A percentile compares a stretch with the other conserved stretches of the same genome.
These are phyloP conservation scores for Paramecium biaurelia DNA, from an alignment of 73 alveolate species.

Conservation along the genomic window DNA sequence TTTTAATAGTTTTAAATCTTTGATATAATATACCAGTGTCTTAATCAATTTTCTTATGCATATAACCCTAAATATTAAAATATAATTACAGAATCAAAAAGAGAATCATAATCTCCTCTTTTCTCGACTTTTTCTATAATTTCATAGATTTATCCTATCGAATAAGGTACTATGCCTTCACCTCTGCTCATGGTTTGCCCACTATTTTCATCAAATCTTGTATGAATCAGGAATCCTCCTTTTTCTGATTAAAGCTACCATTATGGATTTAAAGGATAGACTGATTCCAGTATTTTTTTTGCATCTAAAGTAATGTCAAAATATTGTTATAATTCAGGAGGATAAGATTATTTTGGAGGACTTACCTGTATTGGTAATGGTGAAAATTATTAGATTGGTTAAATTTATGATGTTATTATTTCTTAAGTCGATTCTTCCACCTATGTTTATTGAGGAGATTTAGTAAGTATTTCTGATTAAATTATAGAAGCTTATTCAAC, in stretches of 20 bases:
- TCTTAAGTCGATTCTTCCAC: not conserved
- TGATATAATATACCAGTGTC: constrained; percentile 23
- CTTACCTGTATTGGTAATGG: not conserved
- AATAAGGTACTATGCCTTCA: constrained; percentile 35
- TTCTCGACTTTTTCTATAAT: constrained; percentile 30
- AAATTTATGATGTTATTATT: not conserved
- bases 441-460: not conserved
- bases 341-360: not conserved
- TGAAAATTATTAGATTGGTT: not conserved
- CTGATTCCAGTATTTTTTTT: not conserved
- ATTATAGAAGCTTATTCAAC: not conserved
- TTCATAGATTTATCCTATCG: not conserved
- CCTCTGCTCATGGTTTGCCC: constrained; percentile 43
- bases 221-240: not conserved
- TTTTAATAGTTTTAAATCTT: constrained; percentile 43
- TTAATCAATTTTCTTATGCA: not conserved
- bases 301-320: constrained; percentile 4
- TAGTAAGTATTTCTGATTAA: not conserved
- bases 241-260: not conserved
- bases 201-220: not conserved
- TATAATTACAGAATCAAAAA: constrained; percentile 6
- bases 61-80: constrained; percentile 4
- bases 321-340: not conserved
- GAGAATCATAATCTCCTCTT: constrained; percentile 38
- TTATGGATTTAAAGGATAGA: not conserved